Conservation (phyloP, 192 early-diverging fungal genomes). For the Obelidium mucronatum region DNA sequence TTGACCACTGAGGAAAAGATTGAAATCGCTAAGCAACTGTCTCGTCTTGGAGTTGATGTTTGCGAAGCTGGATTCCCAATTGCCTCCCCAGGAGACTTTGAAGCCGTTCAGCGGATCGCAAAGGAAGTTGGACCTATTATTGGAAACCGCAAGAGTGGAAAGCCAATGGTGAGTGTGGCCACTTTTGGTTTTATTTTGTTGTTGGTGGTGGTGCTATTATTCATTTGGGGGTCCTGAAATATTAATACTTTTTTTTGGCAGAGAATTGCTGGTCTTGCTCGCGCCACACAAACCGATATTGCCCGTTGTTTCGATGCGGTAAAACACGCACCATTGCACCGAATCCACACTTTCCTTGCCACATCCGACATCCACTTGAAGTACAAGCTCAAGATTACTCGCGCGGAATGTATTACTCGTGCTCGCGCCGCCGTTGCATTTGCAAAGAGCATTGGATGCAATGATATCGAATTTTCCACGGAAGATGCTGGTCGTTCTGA, state of each 20-base stretch:
- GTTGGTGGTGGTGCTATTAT: not conserved
- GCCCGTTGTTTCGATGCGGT: slow-evolving; percentile 90
- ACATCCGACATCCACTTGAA: slow-evolving; percentile 97
- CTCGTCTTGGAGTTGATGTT: slow-evolving; percentile 93
- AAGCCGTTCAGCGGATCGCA: slow-evolving; percentile 92
- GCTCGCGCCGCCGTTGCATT: slow-evolving; percentile 82
- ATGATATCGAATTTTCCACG: slow-evolving; percentile 93
- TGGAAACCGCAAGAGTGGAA: slow-evolving; percentile 78
- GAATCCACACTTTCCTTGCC: slow-evolving; percentile 96
- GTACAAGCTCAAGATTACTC: slow-evolving; percentile 89
- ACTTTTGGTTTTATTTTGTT: not conserved
- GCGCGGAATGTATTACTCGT: slow-evolving; percentile 84
- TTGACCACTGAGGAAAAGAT: slow-evolving; percentile 93
- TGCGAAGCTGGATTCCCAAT: slow-evolving; percentile 97
- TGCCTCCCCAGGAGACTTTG: slow-evolving; percentile 93
- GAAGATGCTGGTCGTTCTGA: slow-evolving; percentile 95
- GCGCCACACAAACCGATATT: slow-evolving; percentile 86
- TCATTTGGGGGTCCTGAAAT: not conserved
- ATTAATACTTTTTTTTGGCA: slow-evolving; percentile 34
- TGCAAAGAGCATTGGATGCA: slow-evolving; percentile 76
- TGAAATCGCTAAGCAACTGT: slow-evolving; percentile 91
- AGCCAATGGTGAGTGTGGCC: slow-evolving; percentile 74
- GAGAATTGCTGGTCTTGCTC: slow-evolving; percentile 88
- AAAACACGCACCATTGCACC: slow-evolving; percentile 79
- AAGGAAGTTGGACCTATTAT: slow-evolving; percentile 87